Evolutionary conservation across 83 land plant species (phyloP).

Genomic region (Isoetes engelmannii): DNA sequence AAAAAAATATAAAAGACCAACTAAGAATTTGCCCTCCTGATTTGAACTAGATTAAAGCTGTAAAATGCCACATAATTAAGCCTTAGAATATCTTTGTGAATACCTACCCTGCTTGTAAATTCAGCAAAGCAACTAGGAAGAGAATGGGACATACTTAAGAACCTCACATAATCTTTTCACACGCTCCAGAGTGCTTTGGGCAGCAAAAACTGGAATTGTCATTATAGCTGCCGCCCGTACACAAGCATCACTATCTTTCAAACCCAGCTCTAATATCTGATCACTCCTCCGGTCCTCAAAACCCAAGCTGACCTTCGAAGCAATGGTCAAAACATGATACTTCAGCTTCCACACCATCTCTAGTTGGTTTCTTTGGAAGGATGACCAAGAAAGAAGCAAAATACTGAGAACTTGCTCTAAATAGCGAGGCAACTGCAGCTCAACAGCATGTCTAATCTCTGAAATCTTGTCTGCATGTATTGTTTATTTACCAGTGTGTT

Average conservation of each 20-base stretch:
- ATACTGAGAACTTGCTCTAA: conserved; percentile 13
- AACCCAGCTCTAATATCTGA: conserved; percentile 46
- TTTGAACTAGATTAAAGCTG: too few species aligned
- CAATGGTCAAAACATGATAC: conserved; percentile 16
- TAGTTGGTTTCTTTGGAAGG: neutral
- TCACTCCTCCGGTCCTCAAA: conserved; percentile 17
- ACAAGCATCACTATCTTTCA: conserved; percentile 44
- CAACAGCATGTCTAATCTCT: too few species aligned
- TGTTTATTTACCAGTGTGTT: neutral
- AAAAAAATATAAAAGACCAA: neutral
- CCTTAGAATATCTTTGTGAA: too few species aligned
- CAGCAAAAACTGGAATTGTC: conserved; percentile 42
- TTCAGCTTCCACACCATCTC: conserved; percentile 17
- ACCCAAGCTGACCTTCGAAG: conserved; percentile 11
- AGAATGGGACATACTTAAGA: too few species aligned
- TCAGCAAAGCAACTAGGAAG: too few species aligned
- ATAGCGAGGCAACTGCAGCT: neutral
- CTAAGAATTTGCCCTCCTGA: too few species aligned
- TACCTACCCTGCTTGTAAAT: too few species aligned
- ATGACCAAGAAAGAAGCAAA: conserved; percentile 23
- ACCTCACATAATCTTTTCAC: neutral
- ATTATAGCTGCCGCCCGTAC: conserved; percentile 50
- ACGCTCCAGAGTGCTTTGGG: neutral
- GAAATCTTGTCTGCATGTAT: too few species aligned
- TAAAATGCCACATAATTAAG: too few species aligned